Percentiles rank a stretch among this genome's conserved stretches.
These are phyloP conservation scores for Larix kaempferi DNA, from an alignment of 75 land plant genomes.

Conservation along the genomic window DNA sequence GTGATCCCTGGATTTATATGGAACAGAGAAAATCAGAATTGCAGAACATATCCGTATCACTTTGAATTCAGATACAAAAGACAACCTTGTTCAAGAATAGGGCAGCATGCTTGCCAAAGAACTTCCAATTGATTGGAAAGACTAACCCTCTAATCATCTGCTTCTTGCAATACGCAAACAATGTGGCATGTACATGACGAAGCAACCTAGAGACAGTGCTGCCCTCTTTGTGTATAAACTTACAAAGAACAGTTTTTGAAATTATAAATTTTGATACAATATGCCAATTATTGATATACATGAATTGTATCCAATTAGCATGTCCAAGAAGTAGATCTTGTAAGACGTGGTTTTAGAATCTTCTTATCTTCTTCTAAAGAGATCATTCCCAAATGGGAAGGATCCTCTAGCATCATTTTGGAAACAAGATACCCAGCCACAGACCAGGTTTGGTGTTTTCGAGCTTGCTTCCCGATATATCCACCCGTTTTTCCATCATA, in stretches of 20 bases:
- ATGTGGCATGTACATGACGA: slow-evolving; percentile 1
- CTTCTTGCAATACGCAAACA: neutral
- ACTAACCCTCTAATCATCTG: neutral
- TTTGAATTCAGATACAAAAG: too few relatives aligned
- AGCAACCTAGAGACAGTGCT: neutral
- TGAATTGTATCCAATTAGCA: slow-evolving; percentile 1
- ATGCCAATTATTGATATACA: neutral
- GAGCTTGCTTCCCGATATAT: slow-evolving; percentile 73
- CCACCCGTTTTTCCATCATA: slow-evolving; percentile 78
- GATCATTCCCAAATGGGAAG: slow-evolving; percentile 73
- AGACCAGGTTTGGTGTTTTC: slow-evolving; percentile 81
- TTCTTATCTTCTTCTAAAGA: slow-evolving; percentile 72
- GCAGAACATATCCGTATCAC: too few relatives aligned
- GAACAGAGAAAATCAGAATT: neutral
- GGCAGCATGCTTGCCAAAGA: neutral
- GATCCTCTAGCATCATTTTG: slow-evolving; percentile 83
- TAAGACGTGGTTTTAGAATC: slow-evolving; percentile 43
- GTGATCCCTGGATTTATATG: neutral
- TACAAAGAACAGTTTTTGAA: neutral
- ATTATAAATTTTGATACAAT: slow-evolving; percentile 4
- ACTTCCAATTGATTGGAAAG: too few relatives aligned
- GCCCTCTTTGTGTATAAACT: neutral
- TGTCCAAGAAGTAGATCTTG: slow-evolving; percentile 58
- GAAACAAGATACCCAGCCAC: slow-evolving; percentile 78
- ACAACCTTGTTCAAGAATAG: neutral